Conservation (phyloP, 2,329 filamentous ascomycete genomes). For the Fusarium sp. region DNA sequence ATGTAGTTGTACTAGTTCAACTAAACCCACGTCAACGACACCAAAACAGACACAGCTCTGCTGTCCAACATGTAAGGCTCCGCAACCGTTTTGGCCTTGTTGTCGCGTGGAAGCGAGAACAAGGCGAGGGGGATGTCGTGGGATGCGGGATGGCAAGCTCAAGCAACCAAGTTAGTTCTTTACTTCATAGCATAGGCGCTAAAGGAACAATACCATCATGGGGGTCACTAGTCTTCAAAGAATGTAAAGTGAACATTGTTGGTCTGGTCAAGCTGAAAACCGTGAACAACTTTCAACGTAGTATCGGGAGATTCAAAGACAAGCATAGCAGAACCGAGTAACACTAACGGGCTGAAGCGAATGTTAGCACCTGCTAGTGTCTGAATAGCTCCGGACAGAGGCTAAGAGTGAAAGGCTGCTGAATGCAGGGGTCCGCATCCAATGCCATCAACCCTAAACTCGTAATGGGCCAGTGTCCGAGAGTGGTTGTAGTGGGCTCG, state of each 20-base stretch:
- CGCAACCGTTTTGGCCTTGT: conserved; percentile 33
- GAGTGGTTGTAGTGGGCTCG: conserved; percentile 26
- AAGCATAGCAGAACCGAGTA: background rate
- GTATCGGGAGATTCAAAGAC: background rate
- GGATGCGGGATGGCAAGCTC: conserved; percentile 6
- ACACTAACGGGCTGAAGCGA: background rate
- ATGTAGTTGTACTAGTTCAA: conserved; percentile 18
- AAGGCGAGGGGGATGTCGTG: conserved; percentile 26
- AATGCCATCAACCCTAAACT: conserved; percentile 27
- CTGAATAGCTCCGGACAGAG: background rate
- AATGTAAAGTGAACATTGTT: background rate
- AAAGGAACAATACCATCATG: background rate
- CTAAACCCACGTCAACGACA: background rate
- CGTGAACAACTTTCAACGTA: background rate
- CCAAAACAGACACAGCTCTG: conserved; percentile 13
- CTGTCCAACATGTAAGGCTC: conserved; percentile 18
- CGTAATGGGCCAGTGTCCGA: conserved; percentile 12
- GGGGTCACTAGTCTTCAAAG: background rate
- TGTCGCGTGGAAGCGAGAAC: conserved; percentile 30
- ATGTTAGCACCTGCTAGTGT: conserved; percentile 6
- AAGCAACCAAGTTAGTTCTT: background rate
- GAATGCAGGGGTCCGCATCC: conserved; percentile 28
- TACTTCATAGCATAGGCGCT: conserved; percentile 2
- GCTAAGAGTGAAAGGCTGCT: conserved; percentile 10
- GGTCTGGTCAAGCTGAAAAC: background rate